Percentiles rank a stretch among this genome's conserved stretches.
Conservation (phyloP, 2,329 filamentous ascomycete species). For the Thielaviopsis populi region DNA sequence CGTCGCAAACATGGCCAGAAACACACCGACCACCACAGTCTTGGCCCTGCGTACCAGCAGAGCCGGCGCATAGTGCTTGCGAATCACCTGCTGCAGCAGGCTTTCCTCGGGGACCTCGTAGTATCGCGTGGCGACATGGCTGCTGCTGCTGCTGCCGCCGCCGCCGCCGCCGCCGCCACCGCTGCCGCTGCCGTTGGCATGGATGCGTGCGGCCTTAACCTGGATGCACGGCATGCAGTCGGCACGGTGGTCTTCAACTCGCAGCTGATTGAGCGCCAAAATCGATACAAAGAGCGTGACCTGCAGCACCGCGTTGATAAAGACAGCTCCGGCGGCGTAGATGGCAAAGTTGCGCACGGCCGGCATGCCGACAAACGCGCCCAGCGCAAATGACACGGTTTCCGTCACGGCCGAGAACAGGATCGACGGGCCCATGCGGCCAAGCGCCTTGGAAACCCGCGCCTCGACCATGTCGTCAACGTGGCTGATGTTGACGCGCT, state of each 20-base stretch:
- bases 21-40: slow-evolving; percentile 58
- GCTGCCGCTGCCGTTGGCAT: slow-evolving; percentile 34
- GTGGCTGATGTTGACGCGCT: slow-evolving; percentile 82
- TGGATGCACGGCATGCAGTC: slow-evolving; percentile 87
- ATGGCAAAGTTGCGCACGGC: slow-evolving; percentile 94
- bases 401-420: slow-evolving; percentile 89
- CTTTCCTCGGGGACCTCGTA: slow-evolving; percentile 75
- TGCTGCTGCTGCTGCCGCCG: slow-evolving; percentile 33
- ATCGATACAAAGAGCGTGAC: slow-evolving; percentile 95
- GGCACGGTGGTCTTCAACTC: slow-evolving; percentile 75
- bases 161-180: slow-evolving; percentile 35
- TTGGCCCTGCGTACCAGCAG: slow-evolving; percentile 72
- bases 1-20: slow-evolving; percentile 75
- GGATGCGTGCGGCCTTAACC: slow-evolving; percentile 56
- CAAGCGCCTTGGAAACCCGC: slow-evolving; percentile 73
- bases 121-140: slow-evolving; percentile 29
- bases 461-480: slow-evolving; percentile 79
- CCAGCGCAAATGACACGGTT: slow-evolving; percentile 82
- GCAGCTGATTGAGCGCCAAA: slow-evolving; percentile 74
- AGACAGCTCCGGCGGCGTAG: slow-evolving; percentile 88
- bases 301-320: slow-evolving; percentile 93
- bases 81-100: slow-evolving; percentile 70
- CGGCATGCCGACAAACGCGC: slow-evolving; percentile 92
- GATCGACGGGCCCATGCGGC: slow-evolving; percentile 92
- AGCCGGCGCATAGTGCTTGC: slow-evolving; percentile 71